Percentiles rank a stretch among this genome's conserved stretches.
phyloP scores from a whole-genome alignment of 306 rosid genomes.

The Leucaena leucocephala region DNA sequence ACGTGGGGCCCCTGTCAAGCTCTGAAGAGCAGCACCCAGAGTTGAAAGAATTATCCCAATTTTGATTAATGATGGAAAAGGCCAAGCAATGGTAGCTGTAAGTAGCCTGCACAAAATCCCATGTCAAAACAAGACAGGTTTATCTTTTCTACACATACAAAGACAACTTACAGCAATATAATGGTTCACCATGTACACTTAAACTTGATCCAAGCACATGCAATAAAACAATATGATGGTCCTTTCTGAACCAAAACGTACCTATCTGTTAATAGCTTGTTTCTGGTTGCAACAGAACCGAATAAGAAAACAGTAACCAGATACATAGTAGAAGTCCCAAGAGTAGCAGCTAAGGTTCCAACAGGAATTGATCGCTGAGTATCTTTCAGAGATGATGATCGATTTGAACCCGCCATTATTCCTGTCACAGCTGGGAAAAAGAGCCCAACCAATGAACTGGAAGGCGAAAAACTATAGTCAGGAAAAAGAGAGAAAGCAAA shows the following conservation, averaged over 20 bases:
- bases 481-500: constrained; percentile 39
- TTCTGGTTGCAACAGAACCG: constrained; percentile 85
- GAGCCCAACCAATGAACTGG: constrained; percentile 98
- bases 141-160: not conserved
- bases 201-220: not conserved
- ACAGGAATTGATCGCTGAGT: constrained; percentile 97
- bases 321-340: constrained; percentile 73
- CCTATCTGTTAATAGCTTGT: constrained; percentile 92
- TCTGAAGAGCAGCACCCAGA: constrained; percentile 99
- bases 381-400: constrained; percentile 93
- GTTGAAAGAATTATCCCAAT: constrained; percentile 97
- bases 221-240: not conserved
- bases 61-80: constrained; percentile 88
- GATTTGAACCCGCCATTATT: constrained; percentile 99
- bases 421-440: constrained; percentile 99
- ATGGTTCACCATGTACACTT: not conserved
- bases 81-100: constrained; percentile 95
- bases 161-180: not conserved
- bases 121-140: constrained; percentile 39
- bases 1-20: constrained; percentile 99
- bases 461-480: constrained; percentile 32
- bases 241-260: constrained; percentile 32
- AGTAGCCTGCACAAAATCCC: constrained; percentile 80
- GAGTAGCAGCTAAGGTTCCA: constrained; percentile 93
- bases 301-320: constrained; percentile 77